Percentiles rank a stretch among this genome's conserved stretches.
phyloP scores from a whole-genome alignment of 1,139 yeast genomes.

The Pichia cactophila region DNA sequence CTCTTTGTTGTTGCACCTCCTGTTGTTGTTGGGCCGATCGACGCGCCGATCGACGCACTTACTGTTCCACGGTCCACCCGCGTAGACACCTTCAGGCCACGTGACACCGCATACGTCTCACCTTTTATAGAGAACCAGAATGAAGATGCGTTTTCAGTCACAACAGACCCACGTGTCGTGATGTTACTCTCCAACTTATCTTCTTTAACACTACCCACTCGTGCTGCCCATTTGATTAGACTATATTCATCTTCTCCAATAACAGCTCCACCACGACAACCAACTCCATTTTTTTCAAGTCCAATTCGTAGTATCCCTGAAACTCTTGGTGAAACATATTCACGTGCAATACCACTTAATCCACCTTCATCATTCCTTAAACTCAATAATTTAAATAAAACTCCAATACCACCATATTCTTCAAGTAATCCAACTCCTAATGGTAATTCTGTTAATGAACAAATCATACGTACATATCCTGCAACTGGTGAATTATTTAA shows the following conservation, averaged over 20 bases:
- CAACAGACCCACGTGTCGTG: too few relatives aligned
- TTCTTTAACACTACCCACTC: background rate
- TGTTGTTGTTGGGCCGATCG: too few relatives aligned
- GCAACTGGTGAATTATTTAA: constrained; percentile 61
- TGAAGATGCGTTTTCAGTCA: too few relatives aligned
- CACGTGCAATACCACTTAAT: background rate
- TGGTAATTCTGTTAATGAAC: constrained; percentile 52
- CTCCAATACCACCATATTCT: constrained; percentile 79
- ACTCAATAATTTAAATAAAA: constrained; percentile 25
- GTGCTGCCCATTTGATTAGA: background rate
- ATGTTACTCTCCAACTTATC: background rate
- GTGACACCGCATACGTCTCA: too few relatives aligned
- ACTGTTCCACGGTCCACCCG: too few relatives aligned
- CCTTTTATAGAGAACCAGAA: too few relatives aligned
- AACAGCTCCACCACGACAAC: background rate
- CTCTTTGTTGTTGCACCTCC: too few relatives aligned
- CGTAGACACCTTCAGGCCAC: too few relatives aligned
- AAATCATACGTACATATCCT: constrained; percentile 74
- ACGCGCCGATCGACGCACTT: too few relatives aligned
- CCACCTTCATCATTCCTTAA: background rate
- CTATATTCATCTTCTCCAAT: background rate
- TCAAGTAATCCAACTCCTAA: constrained; percentile 64
- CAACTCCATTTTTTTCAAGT: background rate
- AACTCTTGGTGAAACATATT: background rate
- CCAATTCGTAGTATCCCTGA: background rate